Evolutionary conservation across 306 rosid genomes (phyloP).

Genomic region (Rosa multiflora): DNA sequence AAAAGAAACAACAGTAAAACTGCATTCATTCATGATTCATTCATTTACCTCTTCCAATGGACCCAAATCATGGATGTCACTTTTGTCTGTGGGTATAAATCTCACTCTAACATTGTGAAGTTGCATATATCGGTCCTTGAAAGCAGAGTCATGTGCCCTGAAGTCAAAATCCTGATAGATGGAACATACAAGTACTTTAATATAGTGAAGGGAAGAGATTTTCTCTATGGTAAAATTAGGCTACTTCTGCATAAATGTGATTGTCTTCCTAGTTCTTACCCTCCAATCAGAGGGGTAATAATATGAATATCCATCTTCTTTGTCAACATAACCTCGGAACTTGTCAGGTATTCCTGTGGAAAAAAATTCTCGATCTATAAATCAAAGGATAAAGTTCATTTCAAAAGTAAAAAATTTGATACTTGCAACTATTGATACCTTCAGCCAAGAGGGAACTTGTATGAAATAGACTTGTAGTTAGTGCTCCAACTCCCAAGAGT

Average conservation of each 20-base stretch:
- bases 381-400: background rate
- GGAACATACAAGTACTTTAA: conserved; percentile 8
- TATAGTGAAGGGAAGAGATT: background rate
- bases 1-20: background rate
- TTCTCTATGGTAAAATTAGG: background rate
- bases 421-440: conserved; percentile 44
- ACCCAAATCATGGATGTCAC: conserved; percentile 85
- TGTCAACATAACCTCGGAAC: conserved; percentile 77
- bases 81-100: conserved; percentile 83
- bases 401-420: background rate
- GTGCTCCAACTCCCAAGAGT: conserved; percentile 70
- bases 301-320: conserved; percentile 79
- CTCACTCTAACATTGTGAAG: conserved; percentile 90
- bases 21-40: conserved; percentile 1
- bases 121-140: conserved; percentile 76
- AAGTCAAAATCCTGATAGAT: conserved; percentile 82
- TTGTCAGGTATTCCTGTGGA: conserved; percentile 53
- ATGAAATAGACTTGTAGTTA: conserved; percentile 52
- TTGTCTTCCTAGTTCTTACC: conserved; percentile 41
- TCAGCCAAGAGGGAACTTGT: conserved; percentile 61
- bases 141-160: conserved; percentile 95
- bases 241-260: conserved; percentile 7
- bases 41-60: conserved; percentile 74
- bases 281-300: conserved; percentile 91
- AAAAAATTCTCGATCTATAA: conserved; percentile 10